These are phyloP conservation scores for Penicillium sp. DNA, from an alignment of 2,329 filamentous ascomycete genomes.

Conservation along the genomic window DNA sequence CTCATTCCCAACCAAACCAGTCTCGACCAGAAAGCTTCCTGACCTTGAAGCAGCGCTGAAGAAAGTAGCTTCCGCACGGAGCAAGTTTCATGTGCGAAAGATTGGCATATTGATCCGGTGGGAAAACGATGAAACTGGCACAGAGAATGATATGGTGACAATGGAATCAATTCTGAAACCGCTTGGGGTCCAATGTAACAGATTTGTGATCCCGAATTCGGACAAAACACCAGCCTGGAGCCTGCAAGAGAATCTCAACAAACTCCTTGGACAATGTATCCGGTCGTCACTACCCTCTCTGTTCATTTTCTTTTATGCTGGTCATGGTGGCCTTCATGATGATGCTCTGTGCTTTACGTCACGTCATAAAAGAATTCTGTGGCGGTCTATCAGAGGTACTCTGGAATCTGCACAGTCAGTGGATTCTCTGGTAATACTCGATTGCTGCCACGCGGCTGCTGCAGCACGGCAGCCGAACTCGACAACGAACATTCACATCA, in stretches of 20 bases:
- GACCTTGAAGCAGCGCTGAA: background rate
- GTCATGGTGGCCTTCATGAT: background rate
- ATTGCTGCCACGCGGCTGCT: background rate
- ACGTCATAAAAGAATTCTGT: background rate
- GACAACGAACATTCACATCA: background rate
- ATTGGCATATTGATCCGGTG: background rate
- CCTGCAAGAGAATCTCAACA: background rate
- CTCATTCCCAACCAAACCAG: background rate
- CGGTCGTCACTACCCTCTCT: background rate
- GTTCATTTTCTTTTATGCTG: background rate
- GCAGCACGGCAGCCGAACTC: background rate
- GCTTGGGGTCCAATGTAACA: background rate
- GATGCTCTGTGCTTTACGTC: background rate
- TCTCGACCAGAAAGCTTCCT: background rate
- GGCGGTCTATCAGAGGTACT: background rate
- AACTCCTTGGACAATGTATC: background rate
- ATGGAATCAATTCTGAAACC: background rate
- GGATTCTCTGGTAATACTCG: background rate
- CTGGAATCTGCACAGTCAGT: background rate
- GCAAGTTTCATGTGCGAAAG: background rate
- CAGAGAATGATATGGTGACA: background rate
- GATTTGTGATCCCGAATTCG: background rate
- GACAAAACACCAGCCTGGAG: background rate
- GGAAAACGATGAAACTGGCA: background rate
- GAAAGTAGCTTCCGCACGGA: background rate